Percentiles rank a stretch among this genome's conserved stretches.
Evolutionary conservation across 1,139 yeast species (phyloP).

Genomic region (Arxiozyma slooffiae): DNA sequence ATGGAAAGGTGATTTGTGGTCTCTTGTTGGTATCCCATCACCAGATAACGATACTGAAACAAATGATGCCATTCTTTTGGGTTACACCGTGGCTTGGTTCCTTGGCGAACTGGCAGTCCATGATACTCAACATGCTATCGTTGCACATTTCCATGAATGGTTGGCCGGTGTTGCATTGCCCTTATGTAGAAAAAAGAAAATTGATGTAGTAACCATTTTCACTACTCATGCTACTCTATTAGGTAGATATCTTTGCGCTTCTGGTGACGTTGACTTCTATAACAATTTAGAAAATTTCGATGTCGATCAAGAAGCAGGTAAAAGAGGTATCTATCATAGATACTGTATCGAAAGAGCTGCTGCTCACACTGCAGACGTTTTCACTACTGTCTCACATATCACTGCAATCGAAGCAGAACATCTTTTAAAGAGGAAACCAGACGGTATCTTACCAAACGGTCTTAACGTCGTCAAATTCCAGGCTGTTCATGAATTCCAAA

Average conservation of each 20-base stretch:
- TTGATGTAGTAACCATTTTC: constrained; percentile 90
- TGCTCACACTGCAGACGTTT: constrained; percentile 91
- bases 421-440: constrained; percentile 87
- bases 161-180: constrained; percentile 95
- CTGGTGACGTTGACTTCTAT: constrained; percentile 75
- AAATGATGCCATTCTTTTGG: constrained; percentile 84
- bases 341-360: constrained; percentile 96
- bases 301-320: constrained; percentile 96
- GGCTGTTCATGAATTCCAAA: constrained; percentile 97
- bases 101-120: constrained; percentile 81
- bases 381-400: constrained; percentile 93
- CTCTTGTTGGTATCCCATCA: constrained; percentile 81
- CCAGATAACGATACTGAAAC: constrained; percentile 85
- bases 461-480: constrained; percentile 91
- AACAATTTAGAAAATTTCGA: constrained; percentile 84
- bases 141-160: constrained; percentile 97
- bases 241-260: constrained; percentile 94
- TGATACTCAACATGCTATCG: constrained; percentile 78
- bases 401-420: constrained; percentile 95
- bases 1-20: constrained; percentile 94
- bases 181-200: constrained; percentile 77
- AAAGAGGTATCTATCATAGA: constrained; percentile 92
- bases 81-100: constrained; percentile 95
- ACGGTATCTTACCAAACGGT: constrained; percentile 95
- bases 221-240: constrained; percentile 95